Evolutionary conservation across 305 asterid genomes (phyloP).

Genomic region (Fraxinus xanthoxyloides): DNA sequence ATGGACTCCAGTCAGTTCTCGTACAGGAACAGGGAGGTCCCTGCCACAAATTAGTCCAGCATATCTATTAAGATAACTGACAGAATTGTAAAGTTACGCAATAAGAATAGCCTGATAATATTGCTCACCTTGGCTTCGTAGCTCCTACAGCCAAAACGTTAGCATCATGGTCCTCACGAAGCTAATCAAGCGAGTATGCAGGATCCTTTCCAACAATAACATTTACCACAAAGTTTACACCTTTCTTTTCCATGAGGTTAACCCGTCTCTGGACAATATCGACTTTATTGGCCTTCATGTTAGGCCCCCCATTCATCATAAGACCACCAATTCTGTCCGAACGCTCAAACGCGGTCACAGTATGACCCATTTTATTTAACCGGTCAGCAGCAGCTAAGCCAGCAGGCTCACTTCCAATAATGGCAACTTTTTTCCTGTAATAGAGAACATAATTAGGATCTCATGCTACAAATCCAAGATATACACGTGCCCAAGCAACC

Average conservation of each 20-base stretch:
- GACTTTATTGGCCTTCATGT: conserved; percentile 93
- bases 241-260: conserved; percentile 89
- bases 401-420: conserved; percentile 96
- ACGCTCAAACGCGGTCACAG: conserved; percentile 88
- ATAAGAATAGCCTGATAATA: conserved; percentile 5
- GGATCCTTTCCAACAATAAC: conserved; percentile 87
- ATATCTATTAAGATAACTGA: background rate
- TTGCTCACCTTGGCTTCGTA: conserved; percentile 82
- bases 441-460: conserved; percentile 13
- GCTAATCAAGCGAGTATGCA: conserved; percentile 54
- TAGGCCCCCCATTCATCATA: conserved; percentile 99
- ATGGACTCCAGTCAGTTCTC: conserved; percentile 89
- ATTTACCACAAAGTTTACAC: conserved; percentile 77
- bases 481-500: background rate
- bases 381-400: conserved; percentile 99
- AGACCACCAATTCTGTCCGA: conserved; percentile 98
- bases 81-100: background rate
- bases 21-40: conserved; percentile 97
- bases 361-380: conserved; percentile 81
- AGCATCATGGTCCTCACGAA: conserved; percentile 78
- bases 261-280: conserved; percentile 91
- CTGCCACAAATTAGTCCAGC: conserved; percentile 39
- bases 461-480: background rate
- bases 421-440: conserved; percentile 78
- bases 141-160: conserved; percentile 94